A percentile compares a stretch with the other conserved stretches of the same genome.
These are phyloP conservation scores for Acer negundo DNA, from an alignment of 345 rosid genomes.

Conservation along the genomic window DNA sequence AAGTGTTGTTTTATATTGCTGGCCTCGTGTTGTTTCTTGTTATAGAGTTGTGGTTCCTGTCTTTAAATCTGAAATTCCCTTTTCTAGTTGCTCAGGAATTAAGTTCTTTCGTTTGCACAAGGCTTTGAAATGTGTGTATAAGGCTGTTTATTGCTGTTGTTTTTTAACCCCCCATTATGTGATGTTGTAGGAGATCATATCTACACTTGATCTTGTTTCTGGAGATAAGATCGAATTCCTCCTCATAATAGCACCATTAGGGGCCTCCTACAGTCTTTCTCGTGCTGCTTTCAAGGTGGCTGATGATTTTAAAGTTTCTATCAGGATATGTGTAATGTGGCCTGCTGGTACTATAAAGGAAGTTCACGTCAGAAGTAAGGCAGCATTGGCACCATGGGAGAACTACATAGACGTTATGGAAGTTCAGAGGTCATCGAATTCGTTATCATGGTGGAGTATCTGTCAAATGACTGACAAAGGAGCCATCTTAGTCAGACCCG, in stretches of 20 bases:
- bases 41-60: not conserved
- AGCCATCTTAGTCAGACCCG: conserved; percentile 76
- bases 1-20: not conserved
- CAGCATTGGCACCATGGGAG: conserved; percentile 60
- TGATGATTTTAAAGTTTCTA: conserved; percentile 51
- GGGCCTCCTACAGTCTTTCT: conserved; percentile 70
- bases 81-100: conserved; percentile 9
- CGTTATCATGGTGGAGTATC: conserved; percentile 74
- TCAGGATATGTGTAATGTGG: conserved; percentile 70
- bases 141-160: not conserved
- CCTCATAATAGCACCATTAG: conserved; percentile 67
- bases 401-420: conserved; percentile 63
- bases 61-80: not conserved
- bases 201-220: conserved; percentile 73
- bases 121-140: not conserved
- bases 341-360: conserved; percentile 35
- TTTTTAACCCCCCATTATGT: not conserved
- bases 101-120: not conserved
- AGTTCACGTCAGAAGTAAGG: conserved; percentile 36
- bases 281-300: conserved; percentile 55
- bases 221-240: conserved; percentile 77
- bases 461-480: conserved; percentile 72
- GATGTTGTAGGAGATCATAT: conserved; percentile 46
- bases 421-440: conserved; percentile 38
- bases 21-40: not conserved